Evolutionary conservation across 306 rosid genomes (phyloP).

Genomic region (Vachellia pachyceras): DNA sequence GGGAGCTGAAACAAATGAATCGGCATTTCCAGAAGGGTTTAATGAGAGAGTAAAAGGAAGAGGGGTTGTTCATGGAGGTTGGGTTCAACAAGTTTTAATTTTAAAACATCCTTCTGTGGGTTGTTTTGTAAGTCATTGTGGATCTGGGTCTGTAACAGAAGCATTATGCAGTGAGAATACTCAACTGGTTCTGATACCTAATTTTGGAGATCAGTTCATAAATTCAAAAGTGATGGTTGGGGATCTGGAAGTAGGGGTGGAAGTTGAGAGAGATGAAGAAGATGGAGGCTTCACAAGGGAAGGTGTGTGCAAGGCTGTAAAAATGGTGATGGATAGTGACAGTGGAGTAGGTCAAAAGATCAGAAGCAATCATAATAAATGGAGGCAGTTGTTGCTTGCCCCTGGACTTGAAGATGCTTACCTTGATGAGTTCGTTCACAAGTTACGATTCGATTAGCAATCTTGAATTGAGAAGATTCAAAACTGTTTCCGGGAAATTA

Average conservation of each 20-base stretch:
- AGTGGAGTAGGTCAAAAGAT: conserved; percentile 49
- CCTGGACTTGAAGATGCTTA: not conserved
- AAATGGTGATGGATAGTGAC: conserved; percentile 48
- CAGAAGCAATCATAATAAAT: conserved; percentile 53
- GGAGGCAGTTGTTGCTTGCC: not conserved
- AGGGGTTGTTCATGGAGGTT: conserved; percentile 66
- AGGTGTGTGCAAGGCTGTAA: conserved; percentile 54
- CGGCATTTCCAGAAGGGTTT: conserved; percentile 68
- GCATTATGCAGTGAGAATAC: not conserved
- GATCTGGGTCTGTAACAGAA: not conserved
- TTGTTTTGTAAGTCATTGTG: not conserved
- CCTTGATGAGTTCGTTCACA: not conserved
- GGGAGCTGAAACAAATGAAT: conserved; percentile 48
- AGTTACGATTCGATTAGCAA: not conserved
- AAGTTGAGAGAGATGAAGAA: not conserved
- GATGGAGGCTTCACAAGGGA: conserved; percentile 54
- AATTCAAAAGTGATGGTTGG: not conserved
- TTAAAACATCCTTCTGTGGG: conserved; percentile 58
- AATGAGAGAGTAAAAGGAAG: conserved; percentile 49
- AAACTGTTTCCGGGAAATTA: no score
- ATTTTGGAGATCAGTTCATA: not conserved
- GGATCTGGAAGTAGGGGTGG: not conserved
- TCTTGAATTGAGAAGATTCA: not conserved
- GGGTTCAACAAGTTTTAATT: conserved; percentile 73
- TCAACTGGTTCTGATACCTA: not conserved